Evolutionary conservation across 495 filamentous ascomycete species (phyloP).

Genomic region (Pyrenula aspistea): DNA sequence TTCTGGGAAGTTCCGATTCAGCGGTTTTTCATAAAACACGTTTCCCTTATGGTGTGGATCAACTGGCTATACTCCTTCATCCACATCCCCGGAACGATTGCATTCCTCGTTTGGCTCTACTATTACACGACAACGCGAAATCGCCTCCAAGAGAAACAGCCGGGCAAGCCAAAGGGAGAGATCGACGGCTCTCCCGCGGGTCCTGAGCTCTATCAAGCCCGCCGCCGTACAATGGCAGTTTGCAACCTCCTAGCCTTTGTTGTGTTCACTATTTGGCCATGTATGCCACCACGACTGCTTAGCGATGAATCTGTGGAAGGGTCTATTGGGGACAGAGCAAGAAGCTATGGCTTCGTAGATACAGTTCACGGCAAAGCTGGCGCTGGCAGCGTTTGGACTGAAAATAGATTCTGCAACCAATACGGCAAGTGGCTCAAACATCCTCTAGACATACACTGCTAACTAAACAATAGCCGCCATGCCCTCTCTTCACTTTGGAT

Average conservation of each 20-base stretch:
- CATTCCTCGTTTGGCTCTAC: conserved; percentile 54
- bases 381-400: conserved; percentile 57
- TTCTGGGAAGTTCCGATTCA: conserved; percentile 47
- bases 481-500: conserved; percentile 73
- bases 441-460: conserved; percentile 3
- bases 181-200: conserved; percentile 30
- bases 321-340: conserved; percentile 29
- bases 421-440: conserved; percentile 29
- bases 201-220: conserved; percentile 42
- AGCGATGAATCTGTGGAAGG: conserved; percentile 34
- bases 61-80: conserved; percentile 71
- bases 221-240: conserved; percentile 57
- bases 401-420: conserved; percentile 57
- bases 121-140: conserved; percentile 47
- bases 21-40: conserved; percentile 35
- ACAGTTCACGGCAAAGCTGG: conserved; percentile 59
- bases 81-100: conserved; percentile 69
- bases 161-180: conserved; percentile 21
- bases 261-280: conserved; percentile 66
- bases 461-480: conserved; percentile 44
- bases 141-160: conserved; percentile 21
- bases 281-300: conserved; percentile 68
- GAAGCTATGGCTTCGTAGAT: conserved; percentile 59
- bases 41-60: conserved; percentile 31
- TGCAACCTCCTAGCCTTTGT: conserved; percentile 70